Evolutionary conservation across 164 flowering plant genomes (phyloP).

Genomic region (Berberis vulgaris): DNA sequence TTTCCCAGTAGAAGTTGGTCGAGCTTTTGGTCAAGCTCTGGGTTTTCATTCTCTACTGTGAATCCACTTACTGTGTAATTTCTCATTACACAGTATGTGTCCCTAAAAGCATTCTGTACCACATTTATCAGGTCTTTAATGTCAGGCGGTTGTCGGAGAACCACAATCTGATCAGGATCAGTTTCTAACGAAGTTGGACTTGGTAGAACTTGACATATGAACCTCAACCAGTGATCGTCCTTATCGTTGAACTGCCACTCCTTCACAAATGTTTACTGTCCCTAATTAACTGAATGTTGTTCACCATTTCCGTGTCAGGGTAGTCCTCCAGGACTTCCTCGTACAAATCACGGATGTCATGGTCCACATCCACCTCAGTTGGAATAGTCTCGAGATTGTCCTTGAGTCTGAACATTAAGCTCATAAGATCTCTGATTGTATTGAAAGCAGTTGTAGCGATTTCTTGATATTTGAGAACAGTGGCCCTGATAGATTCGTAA

Average conservation of each 20-base stretch:
- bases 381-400: conserved; percentile 10
- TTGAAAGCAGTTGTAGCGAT: conserved; percentile 39
- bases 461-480: conserved; percentile 43
- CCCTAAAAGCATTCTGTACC: conserved; percentile 49
- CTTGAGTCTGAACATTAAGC: conserved; percentile 53
- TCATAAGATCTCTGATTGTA: conserved; percentile 54
- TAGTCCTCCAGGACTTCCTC: conserved; percentile 31
- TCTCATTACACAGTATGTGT: conserved; percentile 55
- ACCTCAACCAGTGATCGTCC: conserved; percentile 40
- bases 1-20: conserved; percentile 28
- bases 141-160: conserved; percentile 53
- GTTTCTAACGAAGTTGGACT: conserved; percentile 14
- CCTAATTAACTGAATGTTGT: conserved; percentile 23
- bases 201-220: conserved; percentile 38
- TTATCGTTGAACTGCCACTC: conserved; percentile 67
- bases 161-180: conserved; percentile 41
- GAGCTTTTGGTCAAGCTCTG: conserved; percentile 32
- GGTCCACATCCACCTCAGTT: conserved; percentile 36
- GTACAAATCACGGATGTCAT: conserved; percentile 44
- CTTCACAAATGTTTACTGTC: conserved; percentile 70
- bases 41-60: conserved; percentile 20
- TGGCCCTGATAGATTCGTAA: conserved; percentile 21
- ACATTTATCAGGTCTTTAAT: conserved; percentile 52
- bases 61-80: conserved; percentile 38
- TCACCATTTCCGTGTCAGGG: conserved; percentile 24